Base-by-base conservation (phyloP, 2,329 filamentous ascomycete species). In the Corynespora cassiicola region DNA sequence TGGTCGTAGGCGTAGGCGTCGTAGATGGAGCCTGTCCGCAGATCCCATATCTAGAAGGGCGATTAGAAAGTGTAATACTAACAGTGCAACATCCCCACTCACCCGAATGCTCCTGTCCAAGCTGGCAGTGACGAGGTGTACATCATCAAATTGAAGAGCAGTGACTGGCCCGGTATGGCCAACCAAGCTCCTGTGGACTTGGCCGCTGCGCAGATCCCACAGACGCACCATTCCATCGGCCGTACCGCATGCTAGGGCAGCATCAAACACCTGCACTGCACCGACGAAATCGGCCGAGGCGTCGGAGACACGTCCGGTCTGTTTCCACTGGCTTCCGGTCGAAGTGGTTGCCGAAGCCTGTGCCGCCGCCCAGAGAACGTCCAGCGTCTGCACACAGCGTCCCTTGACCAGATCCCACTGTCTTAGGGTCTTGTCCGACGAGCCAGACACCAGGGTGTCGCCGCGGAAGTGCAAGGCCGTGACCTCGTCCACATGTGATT, bases 361-460 rank as follows among this genome's bases (percentile, higher is more conserved):
- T 2, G 94, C 91, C 4, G 94, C 91, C 7, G 94, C 94, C 94
- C 94, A 99, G 66, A 99, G 87, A 6, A 99, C 92, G 69, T 99
- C 94, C 31, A 99, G 76, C 3, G 94, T 99, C 71, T 99, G 94
- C 36, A 99, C 88, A 68, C 94, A 97, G 31, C 94, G 87, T n/a
- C 94, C 94, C 66, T 91, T 96, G 58, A 92, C 88, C 32, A 99
- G 78, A 74, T 99, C 94, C 94, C 94, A 99, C 68, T 99, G 94
- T 28, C 94, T 85, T 38, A 99, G 76, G 1, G 94, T 99, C 77
- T 99, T 99, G 73, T 99, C 94, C 1, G 94, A 87, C 6, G 92
- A 97, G 9, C 94, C 94, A 2, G 94, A 99, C 20, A 99, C 90
- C 11, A 99, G 79, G 0, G 89, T 90, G 53, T 96, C 86, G 38